Base-by-base conservation (phyloP, 1,139 yeast species). In the Debaryomycetaceae sp. region DNA sequence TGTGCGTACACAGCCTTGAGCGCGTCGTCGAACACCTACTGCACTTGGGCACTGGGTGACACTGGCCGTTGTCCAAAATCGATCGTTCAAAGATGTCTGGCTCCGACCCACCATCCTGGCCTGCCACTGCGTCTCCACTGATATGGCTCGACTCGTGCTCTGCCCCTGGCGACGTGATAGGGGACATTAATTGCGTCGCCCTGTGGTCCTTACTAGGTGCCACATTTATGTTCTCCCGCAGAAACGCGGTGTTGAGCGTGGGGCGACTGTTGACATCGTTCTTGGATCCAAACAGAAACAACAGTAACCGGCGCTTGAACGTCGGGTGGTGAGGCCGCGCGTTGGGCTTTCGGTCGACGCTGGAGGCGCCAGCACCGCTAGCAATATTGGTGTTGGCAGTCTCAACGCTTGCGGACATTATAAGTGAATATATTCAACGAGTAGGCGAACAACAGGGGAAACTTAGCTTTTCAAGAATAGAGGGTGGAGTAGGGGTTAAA, bases 81-180 rank as follows among this genome's bases (percentile, higher is more conserved):
- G 75, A 65, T 32, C 85, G 57, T 50, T 78, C 85, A 46, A 78
- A 78, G 39, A 78, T 78, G 32, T 36, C 33, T 6, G 23, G 8
- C n/a, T n/a, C n/a, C n/a, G n/a, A n/a, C n/a, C n/a, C n/a, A n/a
- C n/a, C n/a, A n/a, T n/a, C n/a, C n/a, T n/a, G n/a, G n/a, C n/a
- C n/a, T n/a, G n/a, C n/a, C n/a, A n/a, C n/a, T n/a, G n/a, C n/a
- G n/a, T n/a, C 5, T 31, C 5, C 5, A 22, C 11, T 14, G 32
- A 29, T 13, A 16, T 5, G 4, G 34, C 11, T 13, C 16, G 19
- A 18, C 13, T 29, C n/a, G 21, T n/a, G n/a, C n/a, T n/a, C n/a
- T n/a, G 16, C 9, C n/a, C 26, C 31, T 4, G 44, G 44, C 11
- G 44, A 40, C 18, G 32, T 34, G 15, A 38, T 30, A 12, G 43